Percentiles rank a stretch among this genome's conserved stretches.
Conservation (phyloP, 805 yeast species). For the Saturnispora gosingensis region DNA sequence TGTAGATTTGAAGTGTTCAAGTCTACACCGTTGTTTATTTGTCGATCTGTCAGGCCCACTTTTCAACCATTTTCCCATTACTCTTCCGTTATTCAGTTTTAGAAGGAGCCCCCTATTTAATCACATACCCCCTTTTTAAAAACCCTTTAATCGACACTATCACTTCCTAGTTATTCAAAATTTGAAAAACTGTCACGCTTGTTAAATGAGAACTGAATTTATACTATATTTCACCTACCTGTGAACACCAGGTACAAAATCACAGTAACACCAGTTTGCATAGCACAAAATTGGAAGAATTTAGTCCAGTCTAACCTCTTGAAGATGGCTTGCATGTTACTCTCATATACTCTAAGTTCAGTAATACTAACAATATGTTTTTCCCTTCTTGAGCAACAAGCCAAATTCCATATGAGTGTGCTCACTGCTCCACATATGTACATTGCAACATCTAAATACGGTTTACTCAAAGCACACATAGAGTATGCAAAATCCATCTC, state of each 20-base stretch:
- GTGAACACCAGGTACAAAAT: background rate
- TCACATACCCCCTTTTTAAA: background rate
- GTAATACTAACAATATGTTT: background rate
- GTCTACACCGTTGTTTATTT: background rate
- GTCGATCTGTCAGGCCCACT: background rate
- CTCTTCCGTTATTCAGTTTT: background rate
- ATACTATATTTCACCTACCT: background rate
- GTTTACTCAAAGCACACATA: slow-evolving; percentile 38
- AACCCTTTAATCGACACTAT: background rate
- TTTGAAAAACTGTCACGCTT: background rate
- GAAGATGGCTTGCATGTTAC: background rate
- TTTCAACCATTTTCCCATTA: background rate
- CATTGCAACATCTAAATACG: slow-evolving; percentile 33
- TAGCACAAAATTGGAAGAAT: background rate
- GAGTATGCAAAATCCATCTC: slow-evolving; percentile 29
- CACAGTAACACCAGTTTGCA: background rate
- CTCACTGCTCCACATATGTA: slow-evolving; percentile 32
- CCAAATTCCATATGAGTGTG: slow-evolving; percentile 11
- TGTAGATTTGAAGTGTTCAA: background rate
- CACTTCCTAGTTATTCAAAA: background rate
- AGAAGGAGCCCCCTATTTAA: background rate
- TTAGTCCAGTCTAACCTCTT: background rate
- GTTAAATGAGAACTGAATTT: background rate
- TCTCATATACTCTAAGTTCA: background rate
- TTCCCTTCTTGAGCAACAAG: background rate